Percentiles rank a stretch among this genome's conserved stretches.
phyloP scores from a whole-genome alignment of 139 green algal genomes.

The Trebouxia sp. region DNA sequence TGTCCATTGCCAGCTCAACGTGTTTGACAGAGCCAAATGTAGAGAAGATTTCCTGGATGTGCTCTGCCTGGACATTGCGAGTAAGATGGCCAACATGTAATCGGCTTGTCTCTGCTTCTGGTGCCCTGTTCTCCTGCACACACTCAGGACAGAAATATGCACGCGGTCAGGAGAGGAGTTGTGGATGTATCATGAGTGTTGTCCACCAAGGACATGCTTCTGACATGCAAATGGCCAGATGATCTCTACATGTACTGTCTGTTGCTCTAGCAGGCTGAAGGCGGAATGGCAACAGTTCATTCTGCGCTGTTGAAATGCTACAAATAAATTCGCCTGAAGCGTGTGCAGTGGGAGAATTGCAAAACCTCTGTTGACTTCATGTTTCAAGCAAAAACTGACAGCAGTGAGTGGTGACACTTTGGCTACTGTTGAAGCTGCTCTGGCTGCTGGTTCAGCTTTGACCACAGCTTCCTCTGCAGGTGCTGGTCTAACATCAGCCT shows the following conservation, averaged over 20 bases:
- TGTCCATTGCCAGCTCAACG: constrained; percentile 35
- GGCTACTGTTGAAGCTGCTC: background rate
- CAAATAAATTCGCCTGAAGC: too few species aligned
- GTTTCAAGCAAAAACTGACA: too few species aligned
- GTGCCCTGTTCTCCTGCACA: constrained; percentile 17
- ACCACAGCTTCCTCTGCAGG: background rate
- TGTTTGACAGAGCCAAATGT: constrained; percentile 70
- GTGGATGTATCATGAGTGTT: too few species aligned
- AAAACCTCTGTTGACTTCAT: too few species aligned
- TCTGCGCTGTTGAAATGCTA: too few species aligned
- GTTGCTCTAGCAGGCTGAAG: too few species aligned
- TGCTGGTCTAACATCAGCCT: background rate
- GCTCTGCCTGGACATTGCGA: constrained; percentile 78
- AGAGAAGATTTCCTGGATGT: constrained; percentile 83
- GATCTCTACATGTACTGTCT: too few species aligned
- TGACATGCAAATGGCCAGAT: too few species aligned
- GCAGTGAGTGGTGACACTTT: too few species aligned
- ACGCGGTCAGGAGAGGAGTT: background rate
- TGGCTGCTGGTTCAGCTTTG: background rate
- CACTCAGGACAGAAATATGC: background rate
- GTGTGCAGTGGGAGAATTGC: background rate
- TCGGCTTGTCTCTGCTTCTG: constrained; percentile 16
- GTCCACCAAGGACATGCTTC: too few species aligned
- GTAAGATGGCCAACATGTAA: constrained; percentile 85
- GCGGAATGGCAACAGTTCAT: too few species aligned